Evolutionary conservation across 805 yeast species (phyloP).

Genomic region (Candida insectalens): DNA sequence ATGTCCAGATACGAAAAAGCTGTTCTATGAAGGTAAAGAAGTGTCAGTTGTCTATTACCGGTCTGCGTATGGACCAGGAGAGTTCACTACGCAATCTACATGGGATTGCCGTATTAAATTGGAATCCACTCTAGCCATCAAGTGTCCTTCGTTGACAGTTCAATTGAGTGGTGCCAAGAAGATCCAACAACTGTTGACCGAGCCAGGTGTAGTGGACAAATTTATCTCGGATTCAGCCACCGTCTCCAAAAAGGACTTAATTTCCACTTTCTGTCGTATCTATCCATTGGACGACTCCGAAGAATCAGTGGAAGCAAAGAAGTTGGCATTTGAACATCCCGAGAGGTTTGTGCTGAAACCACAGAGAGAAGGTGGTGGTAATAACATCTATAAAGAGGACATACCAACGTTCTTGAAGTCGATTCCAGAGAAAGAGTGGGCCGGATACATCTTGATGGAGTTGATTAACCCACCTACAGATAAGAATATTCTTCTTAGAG

Average conservation of each 20-base stretch:
- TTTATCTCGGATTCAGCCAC: slow-evolving; percentile 25
- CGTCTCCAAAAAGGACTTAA: slow-evolving; percentile 19
- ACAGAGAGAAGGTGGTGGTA: slow-evolving; percentile 98
- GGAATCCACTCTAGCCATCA: slow-evolving; percentile 73
- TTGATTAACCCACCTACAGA: slow-evolving; percentile 69
- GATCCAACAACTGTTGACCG: slow-evolving; percentile 80
- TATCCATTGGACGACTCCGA: slow-evolving; percentile 73
- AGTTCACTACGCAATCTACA: slow-evolving; percentile 52
- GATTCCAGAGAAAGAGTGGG: slow-evolving; percentile 68
- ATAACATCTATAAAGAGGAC: slow-evolving; percentile 79
- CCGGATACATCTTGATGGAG: slow-evolving; percentile 90
- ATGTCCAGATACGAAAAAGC: slow-evolving; percentile 37
- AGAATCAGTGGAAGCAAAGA: slow-evolving; percentile 52
- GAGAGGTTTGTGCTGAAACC: slow-evolving; percentile 82
- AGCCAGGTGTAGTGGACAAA: slow-evolving; percentile 33
- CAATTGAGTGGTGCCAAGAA: slow-evolving; percentile 93
- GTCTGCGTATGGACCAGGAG: slow-evolving; percentile 80
- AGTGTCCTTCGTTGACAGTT: slow-evolving; percentile 83
- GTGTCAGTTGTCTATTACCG: slow-evolving; percentile 86
- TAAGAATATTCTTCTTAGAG: slow-evolving; percentile 62
- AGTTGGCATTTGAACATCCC: slow-evolving; percentile 59
- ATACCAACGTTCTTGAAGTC: slow-evolving; percentile 64
- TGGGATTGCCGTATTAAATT: slow-evolving; percentile 73
- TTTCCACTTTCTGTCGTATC: slow-evolving; percentile 72
- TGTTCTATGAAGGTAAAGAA: slow-evolving; percentile 51